phyloP scores from a whole-genome alignment of 2,329 filamentous ascomycete species.

The Neofusicoccum parvum region DNA sequence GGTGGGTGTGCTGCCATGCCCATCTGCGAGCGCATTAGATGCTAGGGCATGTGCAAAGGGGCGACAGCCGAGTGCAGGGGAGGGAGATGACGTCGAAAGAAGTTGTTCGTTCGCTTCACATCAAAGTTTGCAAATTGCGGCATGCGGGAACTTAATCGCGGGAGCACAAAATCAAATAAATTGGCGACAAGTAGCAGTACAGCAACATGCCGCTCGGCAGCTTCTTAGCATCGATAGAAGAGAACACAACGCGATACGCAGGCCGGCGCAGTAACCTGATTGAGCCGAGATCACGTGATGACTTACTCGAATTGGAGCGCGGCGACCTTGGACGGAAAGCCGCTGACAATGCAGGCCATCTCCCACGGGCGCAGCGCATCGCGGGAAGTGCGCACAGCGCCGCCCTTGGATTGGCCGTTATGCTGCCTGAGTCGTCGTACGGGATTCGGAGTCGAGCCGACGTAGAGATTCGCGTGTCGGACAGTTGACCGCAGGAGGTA shows the following conservation, averaged over 20 bases:
- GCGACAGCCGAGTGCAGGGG: too few relatives aligned
- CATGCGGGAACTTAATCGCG: background rate
- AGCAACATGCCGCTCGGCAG: background rate
- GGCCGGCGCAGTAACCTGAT: too few relatives aligned
- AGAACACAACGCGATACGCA: too few relatives aligned
- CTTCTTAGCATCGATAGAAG: too few relatives aligned
- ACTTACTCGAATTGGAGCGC: constrained; percentile 92
- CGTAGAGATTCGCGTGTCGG: constrained; percentile 68
- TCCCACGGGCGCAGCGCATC: constrained; percentile 71
- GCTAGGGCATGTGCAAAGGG: background rate
- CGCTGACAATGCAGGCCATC: constrained; percentile 82
- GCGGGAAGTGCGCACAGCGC: constrained; percentile 74
- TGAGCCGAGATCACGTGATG: background rate
- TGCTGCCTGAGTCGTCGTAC: constrained; percentile 84
- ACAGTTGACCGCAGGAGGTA: constrained; percentile 87
- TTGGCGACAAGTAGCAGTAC: background rate
- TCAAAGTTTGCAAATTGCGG: background rate
- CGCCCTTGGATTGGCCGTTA: constrained; percentile 81
- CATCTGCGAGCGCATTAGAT: constrained; percentile 60
- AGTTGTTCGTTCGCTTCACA: background rate
- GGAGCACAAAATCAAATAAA: background rate
- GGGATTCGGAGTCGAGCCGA: constrained; percentile 90
- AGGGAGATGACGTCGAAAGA: background rate
- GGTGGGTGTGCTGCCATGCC: constrained; percentile 86
- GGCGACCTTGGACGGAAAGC: constrained; percentile 83